Evolutionary conservation across 805 yeast genomes (phyloP), one percentile per base, ranked within the genome.

Genomic region (Kluyveromyces siamensis): DNA sequence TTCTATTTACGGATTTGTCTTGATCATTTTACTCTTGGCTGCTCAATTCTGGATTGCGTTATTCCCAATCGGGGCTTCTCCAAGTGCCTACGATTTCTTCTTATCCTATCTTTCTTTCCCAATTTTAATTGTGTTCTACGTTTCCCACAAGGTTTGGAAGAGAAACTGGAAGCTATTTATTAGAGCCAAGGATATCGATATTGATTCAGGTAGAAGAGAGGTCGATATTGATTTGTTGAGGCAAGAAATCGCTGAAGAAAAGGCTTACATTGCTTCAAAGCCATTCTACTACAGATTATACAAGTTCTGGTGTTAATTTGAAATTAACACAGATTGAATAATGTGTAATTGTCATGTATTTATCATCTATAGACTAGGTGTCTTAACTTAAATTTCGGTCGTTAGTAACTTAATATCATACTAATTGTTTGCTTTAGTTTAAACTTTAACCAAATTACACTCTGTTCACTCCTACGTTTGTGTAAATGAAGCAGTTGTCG

Each of bases 31-130:
- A 48, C 81, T 87, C 52, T 71, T 88, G 51, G 69, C 77, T 49
- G 87, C 89, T 30, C 90, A 85, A 68, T 85, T 87, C 72, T 87
- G 91, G 87, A 74, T 83, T 50, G 90, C 93, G 7, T 68, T 84
- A 40, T 86, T 73, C 74, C 95, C 95, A 48, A 60, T 80, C 42
- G 79, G 80, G 13, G 71, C 50, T 7, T 42, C 65, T 9, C 78
- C 84, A 47, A 72, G 68, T 60, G 85, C 87, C 8, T 57, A 66
- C 38, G 67, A 57, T 41, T 87, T 87, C 73, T 87, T 87, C 72
- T 69, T 75, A 60, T 70, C 78, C 25, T 86, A 81, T 65, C 70
- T 87, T 56, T 79, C 87, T 11, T 72, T 74, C 50, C 86, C 87
- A 17, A 75, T 85, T 43, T 71, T 83, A 39, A 48, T 86, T 37